These are phyloP conservation scores for Aspergillus bertholletiae DNA, from an alignment of 495 filamentous ascomycete genomes.

Conservation along the genomic window DNA sequence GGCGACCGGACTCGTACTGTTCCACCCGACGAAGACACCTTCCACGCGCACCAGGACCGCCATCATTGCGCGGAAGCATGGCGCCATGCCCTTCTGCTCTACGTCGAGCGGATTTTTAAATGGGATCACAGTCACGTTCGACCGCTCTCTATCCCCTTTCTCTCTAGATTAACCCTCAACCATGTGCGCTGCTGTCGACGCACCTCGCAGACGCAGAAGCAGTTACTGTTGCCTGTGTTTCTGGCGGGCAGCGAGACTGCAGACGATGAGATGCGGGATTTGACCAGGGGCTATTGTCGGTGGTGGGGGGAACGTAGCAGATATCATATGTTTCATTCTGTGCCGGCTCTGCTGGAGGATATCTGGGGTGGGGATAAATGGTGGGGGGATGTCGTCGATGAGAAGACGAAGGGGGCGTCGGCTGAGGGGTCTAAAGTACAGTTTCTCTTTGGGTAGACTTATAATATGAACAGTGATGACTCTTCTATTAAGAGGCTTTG, in stretches of 20 bases:
- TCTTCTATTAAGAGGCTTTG: too few species aligned
- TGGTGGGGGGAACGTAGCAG: slow-evolving; percentile 17
- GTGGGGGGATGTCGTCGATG: slow-evolving; percentile 15
- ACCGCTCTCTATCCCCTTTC: too few species aligned
- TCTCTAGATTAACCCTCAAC: too few species aligned
- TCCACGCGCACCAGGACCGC: slow-evolving; percentile 24
- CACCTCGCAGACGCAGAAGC: too few species aligned
- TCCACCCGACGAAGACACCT: slow-evolving; percentile 5
- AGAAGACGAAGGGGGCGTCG: slow-evolving; percentile 2
- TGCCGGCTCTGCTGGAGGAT: slow-evolving; percentile 12
- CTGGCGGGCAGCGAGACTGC: slow-evolving; percentile 25
- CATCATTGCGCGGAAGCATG: slow-evolving; percentile 29
- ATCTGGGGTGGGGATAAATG: slow-evolving; percentile 12
- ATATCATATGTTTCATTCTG: slow-evolving; percentile 26
- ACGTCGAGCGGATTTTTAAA: too few species aligned
- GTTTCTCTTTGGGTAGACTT: slow-evolving; percentile 8
- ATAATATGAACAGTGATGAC: too few species aligned
- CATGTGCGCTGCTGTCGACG: too few species aligned
- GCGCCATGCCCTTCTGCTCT: slow-evolving; percentile 26
- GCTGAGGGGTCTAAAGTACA: background rate
- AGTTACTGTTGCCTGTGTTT: too few species aligned
- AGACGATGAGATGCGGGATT: slow-evolving; percentile 16
- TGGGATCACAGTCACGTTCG: too few species aligned
- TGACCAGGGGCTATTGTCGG: slow-evolving; percentile 19
- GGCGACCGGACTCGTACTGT: background rate